Conservation (phyloP, 805 yeast genomes). For the Sugiyamaella valdiviana region DNA sequence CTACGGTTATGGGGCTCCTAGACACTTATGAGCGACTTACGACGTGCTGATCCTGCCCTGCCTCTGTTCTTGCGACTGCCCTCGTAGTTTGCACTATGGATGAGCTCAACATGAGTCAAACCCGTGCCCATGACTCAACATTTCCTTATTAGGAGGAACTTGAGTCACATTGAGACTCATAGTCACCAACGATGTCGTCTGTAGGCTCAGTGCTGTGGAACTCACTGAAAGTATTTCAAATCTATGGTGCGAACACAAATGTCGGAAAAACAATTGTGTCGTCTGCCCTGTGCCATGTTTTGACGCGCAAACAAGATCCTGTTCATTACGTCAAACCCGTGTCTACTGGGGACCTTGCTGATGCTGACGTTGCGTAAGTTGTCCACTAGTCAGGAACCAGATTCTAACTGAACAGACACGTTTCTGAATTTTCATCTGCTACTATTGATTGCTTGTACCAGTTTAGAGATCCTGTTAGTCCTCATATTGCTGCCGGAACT, state of each 20-base stretch:
- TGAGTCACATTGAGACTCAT: constrained; percentile 3
- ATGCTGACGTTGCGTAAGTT: constrained; percentile 19
- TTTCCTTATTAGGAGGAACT: not conserved
- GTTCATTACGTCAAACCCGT: constrained; percentile 22
- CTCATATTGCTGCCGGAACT: constrained; percentile 19
- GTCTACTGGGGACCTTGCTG: constrained; percentile 21
- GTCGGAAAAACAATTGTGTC: constrained; percentile 25
- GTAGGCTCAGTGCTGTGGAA: constrained; percentile 7
- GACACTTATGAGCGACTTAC: too few relatives aligned
- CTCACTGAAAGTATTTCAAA: constrained; percentile 11
- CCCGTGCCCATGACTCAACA: not conserved
- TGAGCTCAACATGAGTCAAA: not conserved
- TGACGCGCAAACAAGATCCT: constrained; percentile 1
- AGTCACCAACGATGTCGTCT: not conserved
- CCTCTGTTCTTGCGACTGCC: too few relatives aligned
- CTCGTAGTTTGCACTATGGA: not conserved
- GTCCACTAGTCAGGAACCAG: not conserved
- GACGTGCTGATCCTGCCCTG: too few relatives aligned
- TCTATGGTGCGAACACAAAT: constrained; percentile 26
- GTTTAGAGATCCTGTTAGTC: constrained; percentile 18
- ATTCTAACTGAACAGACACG: constrained; percentile 9
- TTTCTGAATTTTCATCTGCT: constrained; percentile 8
- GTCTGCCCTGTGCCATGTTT: constrained; percentile 13
- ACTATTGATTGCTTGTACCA: constrained; percentile 14
- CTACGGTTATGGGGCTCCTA: too few relatives aligned